Percentiles rank a stretch among this genome's conserved stretches.
These are phyloP conservation scores for Myxozyma geophila DNA, from an alignment of 805 yeast species.

Conservation along the genomic window DNA sequence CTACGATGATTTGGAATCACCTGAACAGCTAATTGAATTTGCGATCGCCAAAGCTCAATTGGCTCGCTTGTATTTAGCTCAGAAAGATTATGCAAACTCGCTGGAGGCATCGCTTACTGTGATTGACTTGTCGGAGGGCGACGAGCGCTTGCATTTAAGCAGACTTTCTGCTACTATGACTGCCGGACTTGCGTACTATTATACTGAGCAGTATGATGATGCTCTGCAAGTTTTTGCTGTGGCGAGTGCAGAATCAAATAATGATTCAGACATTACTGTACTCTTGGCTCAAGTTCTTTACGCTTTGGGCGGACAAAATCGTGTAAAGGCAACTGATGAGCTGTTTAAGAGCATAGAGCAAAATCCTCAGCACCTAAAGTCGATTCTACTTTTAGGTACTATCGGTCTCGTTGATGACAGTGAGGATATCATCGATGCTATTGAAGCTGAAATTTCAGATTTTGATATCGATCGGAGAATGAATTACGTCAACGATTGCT, in stretches of 20 bases:
- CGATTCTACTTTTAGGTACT: conserved; percentile 78
- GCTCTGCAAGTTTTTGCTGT: conserved; percentile 70
- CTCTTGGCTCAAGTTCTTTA: conserved; percentile 79
- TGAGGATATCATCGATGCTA: conserved; percentile 63
- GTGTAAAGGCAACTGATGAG: conserved; percentile 83
- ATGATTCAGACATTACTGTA: conserved; percentile 68
- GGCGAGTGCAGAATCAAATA: conserved; percentile 61
- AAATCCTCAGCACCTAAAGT: conserved; percentile 67
- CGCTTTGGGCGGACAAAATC: conserved; percentile 74
- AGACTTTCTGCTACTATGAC: conserved; percentile 64
- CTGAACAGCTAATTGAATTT: conserved; percentile 53
- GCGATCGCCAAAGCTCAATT: conserved; percentile 68
- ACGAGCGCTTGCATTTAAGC: conserved; percentile 32
- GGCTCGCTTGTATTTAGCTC: conserved; percentile 72
- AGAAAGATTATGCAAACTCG: conserved; percentile 59
- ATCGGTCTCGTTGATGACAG: conserved; percentile 66
- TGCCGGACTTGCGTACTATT: conserved; percentile 73
- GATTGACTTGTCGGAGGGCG: conserved; percentile 42
- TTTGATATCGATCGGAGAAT: conserved; percentile 5
- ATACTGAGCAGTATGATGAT: conserved; percentile 61
- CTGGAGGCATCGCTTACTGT: conserved; percentile 60
- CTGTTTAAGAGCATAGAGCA: conserved; percentile 66
- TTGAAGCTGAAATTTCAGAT: conserved; percentile 65
- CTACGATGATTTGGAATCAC: conserved; percentile 62
- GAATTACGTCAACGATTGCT: conserved; percentile 1